Percentiles rank a stretch among this genome's conserved stretches.
Evolutionary conservation across 2,329 filamentous ascomycete genomes (phyloP).

Genomic region (Colletotrichum kahawae): DNA sequence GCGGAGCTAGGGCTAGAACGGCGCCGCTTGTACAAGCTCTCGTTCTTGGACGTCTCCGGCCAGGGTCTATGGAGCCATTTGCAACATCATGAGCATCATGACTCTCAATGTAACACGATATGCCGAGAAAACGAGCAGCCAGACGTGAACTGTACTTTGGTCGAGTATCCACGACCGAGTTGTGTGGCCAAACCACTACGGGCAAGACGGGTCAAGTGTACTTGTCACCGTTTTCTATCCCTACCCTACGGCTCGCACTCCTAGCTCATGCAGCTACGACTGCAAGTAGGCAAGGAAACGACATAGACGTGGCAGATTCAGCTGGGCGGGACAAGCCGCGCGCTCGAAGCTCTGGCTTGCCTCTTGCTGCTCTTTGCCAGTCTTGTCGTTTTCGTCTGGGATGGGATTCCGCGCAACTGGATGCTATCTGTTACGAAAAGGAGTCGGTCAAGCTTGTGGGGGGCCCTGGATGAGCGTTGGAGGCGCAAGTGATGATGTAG

Average conservation of each 20-base stretch:
- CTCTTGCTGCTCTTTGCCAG: not conserved
- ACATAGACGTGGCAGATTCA: not conserved
- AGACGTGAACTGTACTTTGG: not conserved
- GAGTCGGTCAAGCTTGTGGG: constrained; percentile 10
- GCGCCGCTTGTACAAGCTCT: not conserved
- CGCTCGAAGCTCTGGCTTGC: not conserved
- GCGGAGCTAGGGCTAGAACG: constrained; percentile 2
- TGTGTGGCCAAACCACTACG: not conserved
- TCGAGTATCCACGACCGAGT: not conserved
- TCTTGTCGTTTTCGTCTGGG: constrained; percentile 2
- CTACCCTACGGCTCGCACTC: not conserved
- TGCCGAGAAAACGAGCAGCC: not conserved
- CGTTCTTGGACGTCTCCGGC: constrained; percentile 3
- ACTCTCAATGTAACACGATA: not conserved
- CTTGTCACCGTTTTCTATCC: not conserved
- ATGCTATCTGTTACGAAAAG: not conserved
- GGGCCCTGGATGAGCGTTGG: not conserved
- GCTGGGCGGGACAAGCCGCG: not conserved
- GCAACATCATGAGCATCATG: not conserved
- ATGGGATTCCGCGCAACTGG: not conserved
- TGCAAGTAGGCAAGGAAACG: not conserved
- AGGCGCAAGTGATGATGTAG: constrained; percentile 21
- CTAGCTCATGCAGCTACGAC: not conserved
- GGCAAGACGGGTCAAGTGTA: not conserved
- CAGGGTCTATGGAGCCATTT: not conserved